Base-by-base conservation (phyloP, 2,329 filamentous ascomycete species). In the Davidsoniella eucalypti region DNA sequence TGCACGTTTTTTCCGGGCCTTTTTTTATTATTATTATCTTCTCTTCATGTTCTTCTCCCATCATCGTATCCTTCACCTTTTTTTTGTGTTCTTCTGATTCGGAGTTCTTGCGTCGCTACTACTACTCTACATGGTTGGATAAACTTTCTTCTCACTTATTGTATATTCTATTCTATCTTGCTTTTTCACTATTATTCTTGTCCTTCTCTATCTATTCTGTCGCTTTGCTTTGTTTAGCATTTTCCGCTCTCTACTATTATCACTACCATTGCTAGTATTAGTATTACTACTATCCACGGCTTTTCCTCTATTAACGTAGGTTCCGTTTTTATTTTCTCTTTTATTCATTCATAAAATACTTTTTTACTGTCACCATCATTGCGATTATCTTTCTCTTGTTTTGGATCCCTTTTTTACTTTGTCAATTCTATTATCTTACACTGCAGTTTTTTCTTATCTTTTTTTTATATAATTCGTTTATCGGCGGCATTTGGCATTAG, bases 171-270 rank as follows among this genome's bases (percentile, higher is more conserved):
- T 47, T 47, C 38, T 50, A 29, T 43, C 42, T 38, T 50, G 33
- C 29, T 14, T 55, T 47, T 49, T 46, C 6, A 42, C 51, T 40
- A 40, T 53, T 41, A 48, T 21, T 52, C 16, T 41, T 9, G 43
- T 25, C 7, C 16, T 44, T 38, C 16, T 36, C 18, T 37, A 33
- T n/a, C 40, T 52, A 36, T 50, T 48, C 37, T 51, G 37, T 48
- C n/a, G 21, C 36, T 36, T 50, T 23, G 18, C 18, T 18, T 46
- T 38, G 12, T 7, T 37, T 46, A 21, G 29, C n/a, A 38, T 39
- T 40, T 43, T 49, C 18, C 25, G 25, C 18, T 36, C 37, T 17
- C 10, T 43, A 42, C 44, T 41, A 33, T 44, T 40, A 43, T 51
- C 37, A 21, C 7, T 29, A 29, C 7, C 26, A 29, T 10, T 29